These are phyloP conservation scores for Eucalyptus tenuipes DNA, from an alignment of 345 rosid genomes.

Conservation along the genomic window DNA sequence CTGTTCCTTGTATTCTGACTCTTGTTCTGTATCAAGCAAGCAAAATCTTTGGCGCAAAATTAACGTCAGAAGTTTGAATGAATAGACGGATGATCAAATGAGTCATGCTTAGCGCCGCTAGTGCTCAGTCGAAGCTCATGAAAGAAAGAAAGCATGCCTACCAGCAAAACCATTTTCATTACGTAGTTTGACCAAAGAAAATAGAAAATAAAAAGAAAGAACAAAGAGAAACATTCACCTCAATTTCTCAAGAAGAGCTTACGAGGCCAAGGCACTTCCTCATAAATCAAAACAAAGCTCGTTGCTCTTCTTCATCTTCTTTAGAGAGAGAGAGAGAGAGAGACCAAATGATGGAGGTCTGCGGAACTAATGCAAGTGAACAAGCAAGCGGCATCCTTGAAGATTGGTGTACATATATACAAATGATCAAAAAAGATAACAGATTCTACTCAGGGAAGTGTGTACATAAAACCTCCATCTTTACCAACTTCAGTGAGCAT, in stretches of 20 bases:
- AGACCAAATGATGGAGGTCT: background rate
- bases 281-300: background rate
- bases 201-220: background rate
- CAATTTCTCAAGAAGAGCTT: background rate
- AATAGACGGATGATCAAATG: background rate
- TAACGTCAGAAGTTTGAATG: background rate
- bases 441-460: background rate
- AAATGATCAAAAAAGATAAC: background rate
- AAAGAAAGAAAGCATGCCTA: background rate
- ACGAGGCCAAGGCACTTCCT: background rate
- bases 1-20: background rate
- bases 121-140: background rate
- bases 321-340: background rate
- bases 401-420: background rate
- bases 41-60: background rate
- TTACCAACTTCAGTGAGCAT: background rate
- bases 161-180: background rate
- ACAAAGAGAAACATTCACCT: background rate
- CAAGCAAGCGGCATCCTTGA: background rate
- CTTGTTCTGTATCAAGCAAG: background rate
- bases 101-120: background rate
- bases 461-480: background rate
- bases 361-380: background rate
- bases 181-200: background rate
- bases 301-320: background rate